Base-by-base conservation (phyloP, 2,329 filamentous ascomycete species). In the Penicillium thymicola region DNA sequence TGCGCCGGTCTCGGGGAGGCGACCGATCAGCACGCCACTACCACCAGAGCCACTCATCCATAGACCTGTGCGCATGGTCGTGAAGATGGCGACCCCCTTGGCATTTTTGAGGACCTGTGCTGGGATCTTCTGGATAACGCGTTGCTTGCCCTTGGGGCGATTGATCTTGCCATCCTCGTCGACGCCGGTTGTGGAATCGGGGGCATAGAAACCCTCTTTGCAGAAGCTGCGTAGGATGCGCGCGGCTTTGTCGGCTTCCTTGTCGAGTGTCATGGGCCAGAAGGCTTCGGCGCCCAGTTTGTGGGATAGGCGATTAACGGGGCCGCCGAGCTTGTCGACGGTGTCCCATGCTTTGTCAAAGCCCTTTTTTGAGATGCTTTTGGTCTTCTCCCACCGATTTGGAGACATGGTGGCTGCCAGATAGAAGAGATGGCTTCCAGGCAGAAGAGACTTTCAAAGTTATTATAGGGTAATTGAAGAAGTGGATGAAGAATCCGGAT, bases 31-130 rank as follows among this genome's bases (percentile, higher is more conserved):
- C 38, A 97, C 84, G 49, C 93, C 93, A 55, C 90, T 93, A 38
- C 93, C 93, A 28, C 92, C 92, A 16, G 92, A 92, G 44, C 93
- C 93, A 44, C 90, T 93, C 65, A 96, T 82, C 89, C 92, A 96
- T 32, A 97, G 78, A 13, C 93, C 93, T 14, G 90, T 93, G 58
- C 93, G 87, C 91, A 97, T 96, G 30, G 91, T 96, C 0, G 92
- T 96, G 77, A 97, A 97, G 64, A 97, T 90, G 53, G 91, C 92
- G 56, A 97, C 82, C 11, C 91, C 93, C 64, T 93, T 91, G 28
- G 92, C 92, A 75, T 94, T 90, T 69, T 89, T 85, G 65, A 97
- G 90, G 55, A 97, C 90, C 68, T 88, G 83, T 55, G 87, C 79
- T 0, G 93, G 93, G 28, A 97, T 97, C 77, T 92, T 94, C 75